Evolutionary conservation across 2,329 filamentous ascomycete genomes (phyloP), one percentile per base, ranked within the genome.

Genomic region (Diaporthe capsici): DNA sequence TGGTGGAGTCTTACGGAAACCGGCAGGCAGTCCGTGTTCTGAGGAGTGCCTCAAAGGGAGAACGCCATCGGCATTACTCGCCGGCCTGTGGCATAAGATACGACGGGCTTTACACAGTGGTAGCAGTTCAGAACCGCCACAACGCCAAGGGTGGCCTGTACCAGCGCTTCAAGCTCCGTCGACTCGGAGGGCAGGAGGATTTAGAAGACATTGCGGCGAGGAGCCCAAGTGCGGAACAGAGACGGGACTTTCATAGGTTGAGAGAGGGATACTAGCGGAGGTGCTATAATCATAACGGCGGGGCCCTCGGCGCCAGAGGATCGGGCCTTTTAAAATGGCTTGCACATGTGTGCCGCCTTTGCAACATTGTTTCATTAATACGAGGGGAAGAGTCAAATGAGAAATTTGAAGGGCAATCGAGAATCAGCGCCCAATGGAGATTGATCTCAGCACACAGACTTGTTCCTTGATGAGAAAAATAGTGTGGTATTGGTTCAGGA

Each of bases 71-170:
- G 5, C 44, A 72, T 9, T 81, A 73, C 63, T 76, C 78, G 7
- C 81, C 83, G 0, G 5, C 6, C 0, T 77, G 77, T 13, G 83
- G 83, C 3, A 79, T 84, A 34, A 80, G 83, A 1, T 85, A 85
- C 72, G 83, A 85, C 37, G 83, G 83, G 0, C 78, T 84, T 3
- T 84, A 84, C 73, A 31, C 31, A 1, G 79, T 84, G 6, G 73
- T 74, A 7, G 63, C 75, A 8, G 6, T 20, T 15, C 47, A 17
- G 12, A 58, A 25, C 7, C 71, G 34, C 17, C 80, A 80, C 73
- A 70, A 74, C 0, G 34, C 17, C 3, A 63, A 67, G 17, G 77
- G 78, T 0, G 80, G 80, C 0, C 51, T 72, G 5, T 81, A 77
- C 60, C 73, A 79, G 57, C 78, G 74, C 34, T 82, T 82, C 68